Evolutionary conservation across 495 filamentous ascomycete species (phyloP), one percentile per base, ranked within the genome.

Genomic region (Margaritispora aquatica): DNA sequence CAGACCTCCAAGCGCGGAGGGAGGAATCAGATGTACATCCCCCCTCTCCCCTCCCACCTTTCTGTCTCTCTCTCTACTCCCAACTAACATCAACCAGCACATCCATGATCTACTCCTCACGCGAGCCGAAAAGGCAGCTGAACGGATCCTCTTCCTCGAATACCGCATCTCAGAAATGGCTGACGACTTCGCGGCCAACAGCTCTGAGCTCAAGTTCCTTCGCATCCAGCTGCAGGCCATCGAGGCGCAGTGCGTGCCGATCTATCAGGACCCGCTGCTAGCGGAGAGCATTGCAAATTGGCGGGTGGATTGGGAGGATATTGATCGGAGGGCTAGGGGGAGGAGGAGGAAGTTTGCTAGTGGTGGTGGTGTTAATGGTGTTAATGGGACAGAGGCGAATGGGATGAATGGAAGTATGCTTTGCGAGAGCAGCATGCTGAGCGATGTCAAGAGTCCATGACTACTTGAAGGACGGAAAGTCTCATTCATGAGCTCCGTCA

Each of bases 201-300:
- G 73, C 46, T 73, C 71, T 44, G 73, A 81, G 50, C 74, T 83
- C 31, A 71, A 73, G 38, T 77, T 75, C 66, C 73, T 83, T 19
- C 76, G 78, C 24, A 74, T 82, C 48, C 73, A 77, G 61, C 71
- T 83, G 23, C 74, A 79, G 26, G 76, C 78, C 50, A 73, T 83
- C 61, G 76, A 83, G 70, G 73, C 77, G 8, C 73, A 81, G 49
- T 74, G 70, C 54, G 53, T 71, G 23, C 75, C 71, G 3, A 55
- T 22, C 5, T 19, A 66, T 22, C 34, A 51, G 24, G 68, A 68
- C 38, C 38, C 58, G 15, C 62, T 67, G 27, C 62, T 69, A 7
- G 49, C 52, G 21, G 64, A 67, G 54, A 69, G 67, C 47, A 69
- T 69, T 47, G 49, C 44, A 59, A 69, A 63, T 48, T 69, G 67